Base-by-base conservation (phyloP, 352 stramenopile species). In the Synura sp. region DNA sequence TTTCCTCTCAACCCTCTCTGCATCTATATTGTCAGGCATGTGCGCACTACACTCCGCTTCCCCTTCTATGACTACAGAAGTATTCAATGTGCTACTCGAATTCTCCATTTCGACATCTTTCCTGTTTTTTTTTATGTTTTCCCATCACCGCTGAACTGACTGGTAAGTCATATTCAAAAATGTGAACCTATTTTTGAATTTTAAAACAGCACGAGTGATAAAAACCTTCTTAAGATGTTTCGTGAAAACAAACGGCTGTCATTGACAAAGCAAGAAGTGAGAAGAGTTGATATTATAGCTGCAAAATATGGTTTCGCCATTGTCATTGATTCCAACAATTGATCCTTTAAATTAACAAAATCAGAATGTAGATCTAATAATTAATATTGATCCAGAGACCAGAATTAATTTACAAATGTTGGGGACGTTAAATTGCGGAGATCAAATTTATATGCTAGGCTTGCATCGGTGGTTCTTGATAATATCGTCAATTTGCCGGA, bases 151-250 rank as follows among this genome's bases (percentile, higher is more conserved):
- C 53, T 67, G 53, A 67, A 67, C 27, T 67, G 53, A 67, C 53
- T 67, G 53, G 53, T 67, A n/a, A n/a, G n/a, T n/a, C n/a, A n/a
- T 67, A 67, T 67, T 67, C 53, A 67, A 67, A 67, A 67, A 67
- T 67, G 53, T 67, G 53, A 67, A 67, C 53, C 53, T 67, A 67
- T 67, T 67, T 67, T 67, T 67, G 53, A 67, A 67, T 67, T 67
- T 67, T 67, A 67, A 67, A 67, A 67, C 53, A 67, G 53, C 53
- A 67, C 27, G 53, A 67, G 53, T 67, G 53, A 67, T 67, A 67
- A 67, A 67, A 67, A 67, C 53, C 53, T 67, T 67, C 53, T 67
- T 67, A 67, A 67, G 53, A 67, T 67, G 27, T 67, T n/a, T 67
- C 53, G 12, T 67, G 53, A 67, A 67, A 67, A 67, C 53, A 67